phyloP scores from a whole-genome alignment of 2,329 filamentous ascomycete species.

The Talaromyces piceae region DNA sequence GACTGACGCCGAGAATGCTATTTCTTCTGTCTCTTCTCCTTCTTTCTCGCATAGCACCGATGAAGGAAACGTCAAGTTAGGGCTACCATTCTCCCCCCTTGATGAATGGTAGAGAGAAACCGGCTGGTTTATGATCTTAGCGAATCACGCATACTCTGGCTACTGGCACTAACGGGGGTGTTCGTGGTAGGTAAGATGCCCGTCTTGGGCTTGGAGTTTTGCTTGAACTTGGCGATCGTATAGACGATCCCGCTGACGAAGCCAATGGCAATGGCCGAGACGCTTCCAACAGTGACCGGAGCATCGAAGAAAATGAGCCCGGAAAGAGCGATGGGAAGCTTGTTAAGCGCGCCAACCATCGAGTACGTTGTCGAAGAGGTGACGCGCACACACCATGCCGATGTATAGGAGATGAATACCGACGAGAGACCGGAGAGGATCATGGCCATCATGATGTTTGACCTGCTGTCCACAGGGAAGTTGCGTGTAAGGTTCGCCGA shows the following conservation, averaged over 20 bases:
- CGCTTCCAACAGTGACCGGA: slow-evolving; percentile 83
- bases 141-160: slow-evolving; percentile 81
- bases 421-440: slow-evolving; percentile 86
- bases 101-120: no score
- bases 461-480: slow-evolving; percentile 77
- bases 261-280: slow-evolving; percentile 83
- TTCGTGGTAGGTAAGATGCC: slow-evolving; percentile 60
- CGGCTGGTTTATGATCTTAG: slow-evolving; percentile 65
- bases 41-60: no score
- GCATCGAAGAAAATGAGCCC: slow-evolving; percentile 94
- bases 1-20: neutral
- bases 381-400: slow-evolving; percentile 95
- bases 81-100: no score
- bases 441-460: slow-evolving; percentile 77
- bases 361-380: slow-evolving; percentile 97
- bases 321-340: slow-evolving; percentile 87
- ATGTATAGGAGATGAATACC: slow-evolving; percentile 99
- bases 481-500: slow-evolving; percentile 72
- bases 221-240: slow-evolving; percentile 75
- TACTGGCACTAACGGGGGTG: slow-evolving; percentile 73
- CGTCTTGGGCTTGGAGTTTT: slow-evolving; percentile 60
- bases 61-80: no score
- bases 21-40: no score
- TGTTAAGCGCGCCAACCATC: slow-evolving; percentile 97
- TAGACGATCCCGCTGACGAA: slow-evolving; percentile 93